phyloP scores from a whole-genome alignment of 331 rosid genomes.

The Malus hybrid region DNA sequence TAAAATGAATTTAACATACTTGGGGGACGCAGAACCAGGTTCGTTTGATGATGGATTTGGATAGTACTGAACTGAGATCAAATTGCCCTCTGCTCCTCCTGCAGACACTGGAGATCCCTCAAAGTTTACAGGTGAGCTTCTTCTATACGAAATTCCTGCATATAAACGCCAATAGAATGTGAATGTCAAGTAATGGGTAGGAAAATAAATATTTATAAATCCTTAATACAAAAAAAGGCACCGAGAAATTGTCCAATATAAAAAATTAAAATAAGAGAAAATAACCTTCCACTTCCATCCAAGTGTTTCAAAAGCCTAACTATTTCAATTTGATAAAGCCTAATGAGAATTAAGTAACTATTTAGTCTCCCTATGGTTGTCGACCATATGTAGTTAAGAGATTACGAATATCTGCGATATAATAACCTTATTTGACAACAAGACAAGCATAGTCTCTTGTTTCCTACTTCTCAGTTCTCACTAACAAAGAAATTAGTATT shows the following conservation, averaged over 20 bases:
- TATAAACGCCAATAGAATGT: conserved; percentile 1
- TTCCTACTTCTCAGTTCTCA: neutral
- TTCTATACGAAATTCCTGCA: conserved; percentile 57
- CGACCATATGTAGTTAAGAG: neutral
- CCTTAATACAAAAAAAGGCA: neutral
- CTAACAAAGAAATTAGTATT: neutral
- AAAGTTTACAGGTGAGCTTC: conserved; percentile 28
- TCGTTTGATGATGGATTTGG: conserved; percentile 42
- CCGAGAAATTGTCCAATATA: neutral
- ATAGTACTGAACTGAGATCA: conserved; percentile 42
- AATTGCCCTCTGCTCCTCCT: conserved; percentile 31
- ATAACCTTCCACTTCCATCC: neutral
- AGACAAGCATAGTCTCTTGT: neutral
- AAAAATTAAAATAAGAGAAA: no score
- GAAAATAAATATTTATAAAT: neutral
- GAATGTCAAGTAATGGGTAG: neutral
- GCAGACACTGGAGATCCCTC: conserved; percentile 53
- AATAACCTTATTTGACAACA: neutral
- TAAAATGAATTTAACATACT: conserved; percentile 34
- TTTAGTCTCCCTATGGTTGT: neutral
- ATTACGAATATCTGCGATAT: neutral
- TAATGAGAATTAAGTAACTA: neutral
- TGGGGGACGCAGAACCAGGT: conserved; percentile 45
- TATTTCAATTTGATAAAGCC: neutral
- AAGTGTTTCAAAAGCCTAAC: neutral